Base-by-base conservation (phyloP, 148 eudicot genomes). In the Amaranthus cruentus region DNA sequence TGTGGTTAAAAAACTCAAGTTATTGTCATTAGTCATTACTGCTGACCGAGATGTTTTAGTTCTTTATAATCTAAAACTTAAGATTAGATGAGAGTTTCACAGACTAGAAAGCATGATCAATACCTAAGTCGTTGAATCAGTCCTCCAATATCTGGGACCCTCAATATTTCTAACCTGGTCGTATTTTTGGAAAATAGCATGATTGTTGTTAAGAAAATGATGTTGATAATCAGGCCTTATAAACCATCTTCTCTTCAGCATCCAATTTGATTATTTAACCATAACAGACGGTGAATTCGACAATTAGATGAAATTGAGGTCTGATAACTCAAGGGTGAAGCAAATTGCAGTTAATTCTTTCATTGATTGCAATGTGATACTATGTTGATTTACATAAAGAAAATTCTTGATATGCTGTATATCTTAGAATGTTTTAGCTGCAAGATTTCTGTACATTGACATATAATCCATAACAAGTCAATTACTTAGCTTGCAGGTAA, bases 401-500 rank as follows among this genome's bases (percentile, higher is more conserved):
- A 12, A 15, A 46, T 13, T 6, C 10, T 4, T 61, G 51, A 3
- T 60, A 0, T 65, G 54, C 18, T 66, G 55, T 49, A 65, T 8
- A 9, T n/a, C 5, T 11, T 7, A 11, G 57, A 21, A 66, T 18
- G 51, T 68, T 54, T 6, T 49, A 15, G 70, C 59, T 6, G 53
- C 42, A 9, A 68, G 38, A 66, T 12, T 47, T 66, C 63, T 60
- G 60, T 56, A 56, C 28, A 3, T 60, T 6, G 21, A 44, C 65
- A 51, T 18, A 38, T n/a, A 18, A 59, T n/a, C 12, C 74, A 14
- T 60, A n/a, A 3, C 47, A 61, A 2, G 4, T 77, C 52, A 78
- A 57, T 73, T 44, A 48, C 76, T 2, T 28, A 28, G 38, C 38
- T 46, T 67, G 77, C 74, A 61, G 83, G 83, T 74, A 90, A 77